phyloP scores from a whole-genome alignment of 1,284 basidiomycete species.

The Stereum hirsutum region DNA sequence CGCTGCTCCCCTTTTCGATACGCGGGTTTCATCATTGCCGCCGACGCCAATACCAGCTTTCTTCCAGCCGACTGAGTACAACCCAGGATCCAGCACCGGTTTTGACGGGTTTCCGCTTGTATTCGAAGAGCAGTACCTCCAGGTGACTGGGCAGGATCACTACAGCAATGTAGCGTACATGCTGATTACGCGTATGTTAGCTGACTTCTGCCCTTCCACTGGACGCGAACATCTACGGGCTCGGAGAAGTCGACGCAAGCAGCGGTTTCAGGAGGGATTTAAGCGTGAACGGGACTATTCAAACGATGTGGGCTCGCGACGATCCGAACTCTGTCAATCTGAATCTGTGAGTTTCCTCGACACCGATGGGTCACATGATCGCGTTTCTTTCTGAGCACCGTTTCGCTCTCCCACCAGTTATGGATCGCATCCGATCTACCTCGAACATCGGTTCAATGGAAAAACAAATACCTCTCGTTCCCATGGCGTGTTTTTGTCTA shows the following conservation, averaged over 20 bases:
- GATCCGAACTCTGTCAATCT: constrained; percentile 48
- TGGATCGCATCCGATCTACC: constrained; percentile 60
- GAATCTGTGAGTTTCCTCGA: constrained; percentile 44
- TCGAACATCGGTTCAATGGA: constrained; percentile 53
- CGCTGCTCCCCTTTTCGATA: constrained; percentile 64
- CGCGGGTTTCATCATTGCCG: constrained; percentile 48
- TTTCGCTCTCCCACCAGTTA: no score
- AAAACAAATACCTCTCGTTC: constrained; percentile 40
- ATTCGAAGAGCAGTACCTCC: constrained; percentile 68
- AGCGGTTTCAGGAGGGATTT: constrained; percentile 60
- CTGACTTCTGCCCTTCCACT: constrained; percentile 54
- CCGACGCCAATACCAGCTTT: constrained; percentile 38
- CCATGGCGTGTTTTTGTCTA: constrained; percentile 65
- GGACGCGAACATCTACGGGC: constrained; percentile 67
- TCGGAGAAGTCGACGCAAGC: constrained; percentile 65
- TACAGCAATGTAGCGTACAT: not conserved
- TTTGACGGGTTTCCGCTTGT: constrained; percentile 56
- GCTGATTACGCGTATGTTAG: constrained; percentile 35
- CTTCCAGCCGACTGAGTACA: constrained; percentile 33
- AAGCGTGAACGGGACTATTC: constrained; percentile 47
- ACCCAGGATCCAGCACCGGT: constrained; percentile 38
- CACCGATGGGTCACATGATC: constrained; percentile 6
- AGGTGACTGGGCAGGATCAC: constrained; percentile 21
- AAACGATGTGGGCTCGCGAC: constrained; percentile 67
- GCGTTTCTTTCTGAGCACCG: constrained; percentile 5